Base-by-base conservation (phyloP, 1,139 yeast genomes). In the Lipomyces yarrowii region DNA sequence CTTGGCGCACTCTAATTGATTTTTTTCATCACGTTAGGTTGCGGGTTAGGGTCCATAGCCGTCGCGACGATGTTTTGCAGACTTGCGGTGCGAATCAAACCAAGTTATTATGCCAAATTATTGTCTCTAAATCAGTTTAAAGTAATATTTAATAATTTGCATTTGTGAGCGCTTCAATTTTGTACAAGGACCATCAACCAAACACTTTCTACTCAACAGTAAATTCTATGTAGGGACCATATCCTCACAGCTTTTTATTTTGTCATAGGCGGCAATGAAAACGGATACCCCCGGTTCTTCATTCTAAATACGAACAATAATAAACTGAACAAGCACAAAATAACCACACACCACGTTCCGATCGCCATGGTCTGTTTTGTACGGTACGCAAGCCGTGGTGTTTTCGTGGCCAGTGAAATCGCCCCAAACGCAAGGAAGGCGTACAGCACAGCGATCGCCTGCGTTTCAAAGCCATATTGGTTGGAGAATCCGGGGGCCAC, bases 381-480 rank as follows among this genome's bases (percentile, higher is more conserved):
- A 8, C 81, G 75, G 66, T 79, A 79, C 48, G 67, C 58, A 63
- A 86, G 77, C 61, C 79, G 77, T 2, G 90, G 89, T 3, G 82
- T 84, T 71, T 80, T 81, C 71, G 82, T 83, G 60, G 85, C 77
- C 75, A 87, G 81, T 5, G 84, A 76, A 63, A 81, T 78, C 23
- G 79, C 74, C 58, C 80, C 70, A 67, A 80, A 80, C 18, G 82
- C 75, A 63, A 80, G 71, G 52, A 75, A 67, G 3, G 81, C 83
- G 59, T 72, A 90, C 10, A 89, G 67, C 57, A 88, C 82, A 3
- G 89, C 83, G 61, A 90, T 77, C 52, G 89, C 83, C 76, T 90
- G 96, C n/a, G 96, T 88, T 77, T 91, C 97, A 51, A 87, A 84
- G 6, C 90, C 98, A 68, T 85, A 84, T 78, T 94, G 99, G 62